These are phyloP conservation scores for Calonectria ilicicola DNA, from an alignment of 2,329 filamentous ascomycete genomes.

Conservation along the genomic window DNA sequence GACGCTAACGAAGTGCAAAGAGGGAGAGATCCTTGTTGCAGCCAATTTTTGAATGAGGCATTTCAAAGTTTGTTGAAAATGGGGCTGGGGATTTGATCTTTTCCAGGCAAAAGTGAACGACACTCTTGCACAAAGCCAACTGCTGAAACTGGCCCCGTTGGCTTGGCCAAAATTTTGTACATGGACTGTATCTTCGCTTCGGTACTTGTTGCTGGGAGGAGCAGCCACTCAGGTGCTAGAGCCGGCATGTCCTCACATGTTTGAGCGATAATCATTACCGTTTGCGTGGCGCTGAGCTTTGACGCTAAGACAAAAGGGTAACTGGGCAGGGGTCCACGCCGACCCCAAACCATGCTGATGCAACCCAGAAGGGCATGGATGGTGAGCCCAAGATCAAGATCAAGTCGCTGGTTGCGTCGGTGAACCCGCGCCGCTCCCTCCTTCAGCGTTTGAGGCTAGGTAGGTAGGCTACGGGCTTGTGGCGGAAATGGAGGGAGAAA, in stretches of 20 bases:
- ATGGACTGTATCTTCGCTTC: not conserved
- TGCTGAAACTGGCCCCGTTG: not conserved
- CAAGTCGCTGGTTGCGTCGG: slow-evolving; percentile 7
- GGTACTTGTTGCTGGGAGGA: not conserved
- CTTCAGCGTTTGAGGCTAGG: not conserved
- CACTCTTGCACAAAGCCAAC: not conserved
- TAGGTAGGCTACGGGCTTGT: not conserved
- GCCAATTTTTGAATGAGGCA: not conserved
- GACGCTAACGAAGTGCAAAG: not conserved
- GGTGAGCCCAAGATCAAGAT: slow-evolving; percentile 13
- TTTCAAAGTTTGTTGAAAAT: not conserved
- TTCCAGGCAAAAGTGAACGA: not conserved
- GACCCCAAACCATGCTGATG: slow-evolving; percentile 2
- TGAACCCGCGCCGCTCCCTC: slow-evolving; percentile 4
- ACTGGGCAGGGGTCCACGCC: not conserved
- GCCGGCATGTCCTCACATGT: slow-evolving; percentile 5
- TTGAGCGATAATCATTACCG: slow-evolving; percentile 1
- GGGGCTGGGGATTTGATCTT: not conserved
- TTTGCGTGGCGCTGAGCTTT: not conserved
- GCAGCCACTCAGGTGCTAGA: not conserved
- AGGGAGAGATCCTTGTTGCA: not conserved
- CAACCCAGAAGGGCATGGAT: not conserved
- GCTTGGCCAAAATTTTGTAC: not conserved
- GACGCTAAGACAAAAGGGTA: not conserved
- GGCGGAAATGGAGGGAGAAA: not conserved